A percentile compares a stretch with the other conserved stretches of the same genome.
Conservation (phyloP, 1,284 basidiomycete species). For the Boletus smithii region DNA sequence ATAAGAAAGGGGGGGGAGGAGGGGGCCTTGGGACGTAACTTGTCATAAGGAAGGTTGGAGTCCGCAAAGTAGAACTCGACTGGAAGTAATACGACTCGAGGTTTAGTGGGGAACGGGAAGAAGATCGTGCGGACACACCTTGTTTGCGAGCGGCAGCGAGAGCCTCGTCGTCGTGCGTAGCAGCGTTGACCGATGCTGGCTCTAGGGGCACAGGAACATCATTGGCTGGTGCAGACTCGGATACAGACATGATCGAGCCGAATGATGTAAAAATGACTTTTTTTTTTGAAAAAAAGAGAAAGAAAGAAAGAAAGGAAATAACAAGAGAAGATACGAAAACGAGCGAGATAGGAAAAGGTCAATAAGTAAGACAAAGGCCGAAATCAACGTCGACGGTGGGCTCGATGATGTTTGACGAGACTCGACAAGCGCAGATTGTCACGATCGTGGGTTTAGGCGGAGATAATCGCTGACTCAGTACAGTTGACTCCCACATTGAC, state of each 20-base stretch:
- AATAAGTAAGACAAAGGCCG: too few relatives aligned
- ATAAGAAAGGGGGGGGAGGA: neutral
- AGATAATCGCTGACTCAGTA: neutral
- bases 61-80: conserved; percentile 99
- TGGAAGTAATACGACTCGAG: conserved; percentile 33
- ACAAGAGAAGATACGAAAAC: neutral
- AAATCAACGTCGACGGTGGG: neutral
- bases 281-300: neutral
- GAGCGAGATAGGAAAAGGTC: neutral
- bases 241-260: conserved; percentile 22
- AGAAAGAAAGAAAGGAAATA: neutral
- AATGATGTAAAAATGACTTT: neutral
- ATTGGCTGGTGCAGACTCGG: conserved; percentile 7
- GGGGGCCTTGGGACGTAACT: conserved; percentile 43
- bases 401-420: neutral
- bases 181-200: neutral
- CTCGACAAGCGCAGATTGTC: neutral
- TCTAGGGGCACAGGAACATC: conserved; percentile 3
- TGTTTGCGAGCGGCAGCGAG: conserved; percentile 28
- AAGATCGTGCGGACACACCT: conserved; percentile 8
- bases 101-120: neutral
- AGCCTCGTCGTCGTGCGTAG: conserved; percentile 14
- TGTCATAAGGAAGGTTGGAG: conserved; percentile 95
- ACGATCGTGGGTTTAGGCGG: neutral
- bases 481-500: neutral